Base-by-base conservation (phyloP, 768 basidiomycete species). In the Amyloporia xantha region DNA sequence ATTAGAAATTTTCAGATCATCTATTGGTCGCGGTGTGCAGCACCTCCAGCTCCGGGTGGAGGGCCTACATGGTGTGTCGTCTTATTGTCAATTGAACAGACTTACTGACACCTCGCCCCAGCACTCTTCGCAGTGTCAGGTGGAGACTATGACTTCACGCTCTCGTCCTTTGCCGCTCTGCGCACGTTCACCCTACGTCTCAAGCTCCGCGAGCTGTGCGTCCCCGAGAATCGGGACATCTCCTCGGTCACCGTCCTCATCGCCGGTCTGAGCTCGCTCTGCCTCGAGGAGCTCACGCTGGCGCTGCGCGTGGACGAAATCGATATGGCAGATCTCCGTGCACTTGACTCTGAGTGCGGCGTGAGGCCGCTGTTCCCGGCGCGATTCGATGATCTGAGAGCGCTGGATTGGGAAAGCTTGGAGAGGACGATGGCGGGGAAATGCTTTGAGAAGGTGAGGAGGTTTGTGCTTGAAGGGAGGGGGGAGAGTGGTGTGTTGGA, bases 141-240 rank as follows among this genome's bases (percentile, higher is more conserved):
- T 10, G 26, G 23, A 4, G 50, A 30, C 4, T 15, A 4, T 11
- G 37, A 25, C 4, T 50, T 62, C 43, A 44, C 52, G 2, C 43
- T 62, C 3, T 42, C 47, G 1, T 24, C 23, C 11, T 60, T 54
- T 40, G 28, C 44, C 1, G 41, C 30, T 12, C 51, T 64, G 6
- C 59, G 54, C 17, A 21, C 52, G 11, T 59, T 56, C 40, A 47
- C 30, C 13, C 44, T 64, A 1, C 47, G 45, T 1, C 55, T 64
- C 36, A 47, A 46, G 9, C 48, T 58, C 41, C 49, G 44, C 25
- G 58, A 59, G 50, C 61, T 63, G 62, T 60, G 54, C 48, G 60
- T 61, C 28, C 46, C 54, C 4, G 50, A 48, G 21, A 61, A 59
- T 50, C 30, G 36, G 11, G 56, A 56, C 13, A 51, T 64, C 13